Evolutionary conservation across 2,329 filamentous ascomycete genomes (phyloP), one percentile per base, ranked within the genome.

Genomic region (Aspergillus viridinutans): DNA sequence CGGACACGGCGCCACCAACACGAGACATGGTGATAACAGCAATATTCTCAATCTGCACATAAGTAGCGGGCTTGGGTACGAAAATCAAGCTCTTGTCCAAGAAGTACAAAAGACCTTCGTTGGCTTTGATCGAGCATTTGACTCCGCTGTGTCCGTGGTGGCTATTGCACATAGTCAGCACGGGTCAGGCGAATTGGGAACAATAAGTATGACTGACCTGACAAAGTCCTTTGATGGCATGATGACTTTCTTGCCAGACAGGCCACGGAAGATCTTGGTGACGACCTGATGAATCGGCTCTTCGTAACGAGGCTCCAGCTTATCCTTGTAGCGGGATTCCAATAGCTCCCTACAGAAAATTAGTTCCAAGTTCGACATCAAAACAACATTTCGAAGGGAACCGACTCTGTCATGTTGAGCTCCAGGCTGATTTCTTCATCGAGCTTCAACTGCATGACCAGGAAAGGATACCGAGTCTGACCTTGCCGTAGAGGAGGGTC

Each of bases 91-190:
- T 93, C 78, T 97, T 97, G 76, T 99, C 94, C 64, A 99, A 80
- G 73, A 92, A 97, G 83, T 96, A 99, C 52, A 99, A 81, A 71
- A 96, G 92, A 59, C 95, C 94, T 78, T 99, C 94, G 74, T 95
- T 97, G 54, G 95, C 95, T 78, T 99, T 99, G 85, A 99, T 97
- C n/a, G 92, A 96, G 76, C 94, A 99, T 79, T 99, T 99, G 76
- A 99, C 95, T 57, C 94, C 94, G 65, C 88, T 90, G 74, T 97
- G 92, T 68, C 89, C 86, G 72, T 96, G 92, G 77, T 97, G 94
- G 64, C 90, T 74, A 53, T 51, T 47, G 29, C n/a, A 49, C 28
- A 32, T 14, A 42, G 51, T 63, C 42, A 60, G 57, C 17, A 38
- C 28, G 3, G 17, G 32, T 23, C 21, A 26, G 28, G 12, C 23